Percentiles rank a stretch among this genome's conserved stretches.
These are phyloP conservation scores for Ramularia collo-cygni DNA, from an alignment of 2,329 filamentous ascomycete species.

Conservation along the genomic window DNA sequence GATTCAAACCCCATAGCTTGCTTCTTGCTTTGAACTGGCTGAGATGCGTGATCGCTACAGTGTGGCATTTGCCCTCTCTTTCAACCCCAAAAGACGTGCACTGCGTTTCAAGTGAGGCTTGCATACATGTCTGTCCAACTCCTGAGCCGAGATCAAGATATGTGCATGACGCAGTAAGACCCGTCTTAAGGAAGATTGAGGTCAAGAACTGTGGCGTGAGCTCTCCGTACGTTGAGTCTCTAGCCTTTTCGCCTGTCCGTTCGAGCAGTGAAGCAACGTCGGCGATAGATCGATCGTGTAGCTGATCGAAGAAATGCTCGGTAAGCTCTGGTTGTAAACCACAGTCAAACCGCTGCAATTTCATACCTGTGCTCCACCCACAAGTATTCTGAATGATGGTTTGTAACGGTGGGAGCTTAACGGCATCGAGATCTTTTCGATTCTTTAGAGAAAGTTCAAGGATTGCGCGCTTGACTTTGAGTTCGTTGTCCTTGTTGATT, in stretches of 20 bases:
- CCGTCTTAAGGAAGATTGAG: slow-evolving; percentile 67
- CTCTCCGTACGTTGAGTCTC: slow-evolving; percentile 88
- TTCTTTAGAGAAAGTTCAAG: too few relatives aligned
- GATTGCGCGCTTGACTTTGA: too few relatives aligned
- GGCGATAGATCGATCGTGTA: slow-evolving; percentile 84
- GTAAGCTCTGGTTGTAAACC: slow-evolving; percentile 51
- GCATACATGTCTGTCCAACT: slow-evolving; percentile 89
- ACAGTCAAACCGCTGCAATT: too few relatives aligned
- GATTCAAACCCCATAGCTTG: slow-evolving; percentile 76
- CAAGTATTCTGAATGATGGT: too few relatives aligned
- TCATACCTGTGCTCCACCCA: too few relatives aligned
- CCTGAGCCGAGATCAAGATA: slow-evolving; percentile 93
- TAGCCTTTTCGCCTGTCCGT: slow-evolving; percentile 75
- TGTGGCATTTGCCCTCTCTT: slow-evolving; percentile 82
- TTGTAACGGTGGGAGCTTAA: too few relatives aligned
- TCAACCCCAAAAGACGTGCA: slow-evolving; percentile 93
- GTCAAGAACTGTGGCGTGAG: slow-evolving; percentile 75
- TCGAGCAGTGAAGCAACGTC: slow-evolving; percentile 72
- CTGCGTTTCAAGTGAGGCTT: slow-evolving; percentile 83
- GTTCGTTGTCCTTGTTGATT: too few relatives aligned
- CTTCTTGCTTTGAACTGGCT: slow-evolving; percentile 74
- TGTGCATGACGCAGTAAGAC: slow-evolving; percentile 69
- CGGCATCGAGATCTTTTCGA: too few relatives aligned
- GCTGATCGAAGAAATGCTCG: slow-evolving; percentile 60
- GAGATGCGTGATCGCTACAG: slow-evolving; percentile 69